Evolutionary conservation across 331 rosid genomes (phyloP).

Genomic region (Arachis monticola): DNA sequence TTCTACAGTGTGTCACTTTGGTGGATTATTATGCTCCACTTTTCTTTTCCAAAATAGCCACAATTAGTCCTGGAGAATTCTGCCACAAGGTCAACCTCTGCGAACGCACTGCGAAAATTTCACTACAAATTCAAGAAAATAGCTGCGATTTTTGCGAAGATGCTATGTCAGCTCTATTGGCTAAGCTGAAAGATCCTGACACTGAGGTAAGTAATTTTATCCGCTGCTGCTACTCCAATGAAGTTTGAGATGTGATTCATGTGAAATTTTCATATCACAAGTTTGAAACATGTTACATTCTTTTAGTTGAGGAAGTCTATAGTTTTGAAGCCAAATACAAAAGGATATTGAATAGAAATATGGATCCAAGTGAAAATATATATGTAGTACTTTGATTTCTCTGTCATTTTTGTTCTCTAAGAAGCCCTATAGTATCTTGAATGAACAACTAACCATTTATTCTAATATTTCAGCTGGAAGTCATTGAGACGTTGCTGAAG

Average conservation of each 20-base stretch:
- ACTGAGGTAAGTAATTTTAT: constrained; percentile 61
- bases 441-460: constrained; percentile 29
- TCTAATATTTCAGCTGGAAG: constrained; percentile 58
- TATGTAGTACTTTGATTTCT: constrained; percentile 11
- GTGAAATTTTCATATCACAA: background rate
- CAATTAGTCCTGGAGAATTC: constrained; percentile 63
- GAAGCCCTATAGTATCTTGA: background rate
- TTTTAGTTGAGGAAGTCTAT: constrained; percentile 26
- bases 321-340: constrained; percentile 12
- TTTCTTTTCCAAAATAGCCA: constrained; percentile 66
- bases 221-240: constrained; percentile 31
- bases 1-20: constrained; percentile 66
- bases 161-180: constrained; percentile 58
- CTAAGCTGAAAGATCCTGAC: constrained; percentile 79
- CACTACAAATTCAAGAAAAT: constrained; percentile 61
- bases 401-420: background rate
- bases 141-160: constrained; percentile 73
- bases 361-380: background rate
- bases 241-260: background rate
- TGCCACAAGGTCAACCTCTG: constrained; percentile 78
- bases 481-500: constrained; percentile 72
- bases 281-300: background rate
- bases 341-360: background rate
- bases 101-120: constrained; percentile 48
- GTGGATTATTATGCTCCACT: constrained; percentile 88